Conservation (phyloP, 192 early-diverging fungal species). For the Mortierella claussenii region DNA sequence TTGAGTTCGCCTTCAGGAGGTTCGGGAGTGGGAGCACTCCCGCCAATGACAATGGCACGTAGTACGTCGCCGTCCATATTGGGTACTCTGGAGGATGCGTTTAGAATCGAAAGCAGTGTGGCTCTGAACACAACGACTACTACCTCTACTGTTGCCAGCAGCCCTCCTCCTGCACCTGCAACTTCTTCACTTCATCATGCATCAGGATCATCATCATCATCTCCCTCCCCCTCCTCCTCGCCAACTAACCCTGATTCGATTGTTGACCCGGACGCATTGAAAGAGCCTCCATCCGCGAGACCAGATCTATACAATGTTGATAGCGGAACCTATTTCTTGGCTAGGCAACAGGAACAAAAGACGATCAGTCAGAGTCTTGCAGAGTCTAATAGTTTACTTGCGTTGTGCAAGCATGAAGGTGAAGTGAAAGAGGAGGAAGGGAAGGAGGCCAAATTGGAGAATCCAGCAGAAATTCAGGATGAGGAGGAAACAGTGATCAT, state of each 20-base stretch:
- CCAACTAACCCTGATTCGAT: not conserved
- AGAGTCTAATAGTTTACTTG: not conserved
- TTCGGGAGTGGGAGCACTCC: constrained; percentile 8
- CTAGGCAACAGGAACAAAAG: constrained; percentile 11
- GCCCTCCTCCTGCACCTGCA: too few species aligned
- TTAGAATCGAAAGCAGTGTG: constrained; percentile 15
- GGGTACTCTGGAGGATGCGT: constrained; percentile 11
- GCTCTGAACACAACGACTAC: too few species aligned
- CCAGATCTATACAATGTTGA: not conserved
- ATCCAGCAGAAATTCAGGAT: not conserved
- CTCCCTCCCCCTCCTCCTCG: too few species aligned
- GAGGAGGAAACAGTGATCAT: not conserved
- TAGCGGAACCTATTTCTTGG: constrained; percentile 10
- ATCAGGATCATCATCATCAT: too few species aligned
- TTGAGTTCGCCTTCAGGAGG: too few species aligned
- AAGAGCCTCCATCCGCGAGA: not conserved
- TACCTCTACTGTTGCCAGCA: too few species aligned
- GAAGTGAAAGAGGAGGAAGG: not conserved
- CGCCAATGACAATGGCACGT: constrained; percentile 15
- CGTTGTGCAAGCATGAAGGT: not conserved
- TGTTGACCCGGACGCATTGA: not conserved
- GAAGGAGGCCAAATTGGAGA: not conserved
- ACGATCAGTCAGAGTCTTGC: constrained; percentile 3
- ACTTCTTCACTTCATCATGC: too few species aligned
- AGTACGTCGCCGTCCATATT: constrained; percentile 15